Evolutionary conservation across 208 protist species (phyloP), one percentile per base, ranked within the genome.

Genomic region (Naegleria lovaniensis): DNA sequence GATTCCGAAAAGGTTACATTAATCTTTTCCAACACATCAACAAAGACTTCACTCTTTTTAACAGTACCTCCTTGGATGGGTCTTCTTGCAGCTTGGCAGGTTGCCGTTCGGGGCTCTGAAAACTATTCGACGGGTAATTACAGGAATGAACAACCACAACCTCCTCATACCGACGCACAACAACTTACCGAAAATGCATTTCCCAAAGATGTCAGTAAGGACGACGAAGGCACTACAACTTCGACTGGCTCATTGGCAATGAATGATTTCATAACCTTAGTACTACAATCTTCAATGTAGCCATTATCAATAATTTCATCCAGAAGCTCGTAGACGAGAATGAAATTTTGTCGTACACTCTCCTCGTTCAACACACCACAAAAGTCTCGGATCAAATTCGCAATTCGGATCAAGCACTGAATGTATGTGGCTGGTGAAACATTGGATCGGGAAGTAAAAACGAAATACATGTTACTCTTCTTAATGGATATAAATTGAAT

Each of bases 231-330:
- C 41, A 79, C 51, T 87, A 87, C 9, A 38, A 90, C 48, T 1
- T 93, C 90, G 3, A 95, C 91, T 5, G 95, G 93, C 83, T 96
- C 92, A 91, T 96, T 96, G 85, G 94, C 94, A 16, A 97, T 93
- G 90, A 94, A 97, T 19, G 95, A 93, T 55, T 94, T 96, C n/a
- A 98, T 93, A 19, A 91, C 40, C 55, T 97, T 95, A 16, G 96
- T 96, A 29, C 92, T 93, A 36, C 94, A 93, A 41, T 94, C 94
- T 93, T 98, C 96, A 39, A 94, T 90, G 38, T 97, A 94, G 33
- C 97, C 97, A 86, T 96, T 93, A 91, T 97, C 96, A 16, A 96
- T 87, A 89, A 97, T 94, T 92, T 98, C 97, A 91, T 98, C 97
- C 48, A 98, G 86, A n/a, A 98, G 88, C 91, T 98, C 96, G 92